Conservation (phyloP, 2,329 filamentous ascomycete species). For the Pezicula neosporulosa region DNA sequence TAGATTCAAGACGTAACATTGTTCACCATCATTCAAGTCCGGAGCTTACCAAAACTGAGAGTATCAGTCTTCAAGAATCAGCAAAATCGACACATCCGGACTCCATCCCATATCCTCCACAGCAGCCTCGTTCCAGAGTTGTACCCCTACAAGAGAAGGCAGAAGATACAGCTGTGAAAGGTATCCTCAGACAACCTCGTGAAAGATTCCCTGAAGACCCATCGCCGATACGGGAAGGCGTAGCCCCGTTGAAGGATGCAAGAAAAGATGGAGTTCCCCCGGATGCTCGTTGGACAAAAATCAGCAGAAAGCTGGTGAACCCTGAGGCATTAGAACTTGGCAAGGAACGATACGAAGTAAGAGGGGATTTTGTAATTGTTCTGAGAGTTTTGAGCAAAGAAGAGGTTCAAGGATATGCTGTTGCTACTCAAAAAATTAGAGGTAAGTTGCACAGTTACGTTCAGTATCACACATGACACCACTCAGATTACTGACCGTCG, state of each 20-base stretch:
- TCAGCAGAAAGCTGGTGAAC: slow-evolving; percentile 83
- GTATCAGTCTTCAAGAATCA: background rate
- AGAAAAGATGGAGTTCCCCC: slow-evolving; percentile 72
- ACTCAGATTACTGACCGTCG: background rate
- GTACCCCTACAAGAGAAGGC: slow-evolving; percentile 57
- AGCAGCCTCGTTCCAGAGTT: slow-evolving; percentile 58
- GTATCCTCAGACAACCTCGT: slow-evolving; percentile 82
- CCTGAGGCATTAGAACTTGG: slow-evolving; percentile 80
- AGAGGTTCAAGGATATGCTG: slow-evolving; percentile 84
- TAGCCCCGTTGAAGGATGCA: slow-evolving; percentile 89
- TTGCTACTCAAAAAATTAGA: slow-evolving; percentile 77
- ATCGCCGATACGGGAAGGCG: slow-evolving; percentile 80
- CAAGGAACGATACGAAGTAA: slow-evolving; percentile 88
- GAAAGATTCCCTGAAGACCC: slow-evolving; percentile 83
- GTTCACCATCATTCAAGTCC: too few species aligned
- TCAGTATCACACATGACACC: background rate
- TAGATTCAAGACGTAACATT: too few species aligned
- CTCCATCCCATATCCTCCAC: background rate
- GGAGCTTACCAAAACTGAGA: too few species aligned
- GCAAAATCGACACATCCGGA: background rate
- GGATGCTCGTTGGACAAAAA: slow-evolving; percentile 89
- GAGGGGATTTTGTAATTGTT: slow-evolving; percentile 92
- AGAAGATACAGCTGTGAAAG: slow-evolving; percentile 69
- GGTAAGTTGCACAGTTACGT: slow-evolving; percentile 46
- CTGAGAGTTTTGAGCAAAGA: slow-evolving; percentile 82